Percentiles rank a stretch among this genome's conserved stretches.
These are phyloP conservation scores for Funneliformis mosseae DNA, from an alignment of 192 early-diverging fungal genomes.

Conservation along the genomic window DNA sequence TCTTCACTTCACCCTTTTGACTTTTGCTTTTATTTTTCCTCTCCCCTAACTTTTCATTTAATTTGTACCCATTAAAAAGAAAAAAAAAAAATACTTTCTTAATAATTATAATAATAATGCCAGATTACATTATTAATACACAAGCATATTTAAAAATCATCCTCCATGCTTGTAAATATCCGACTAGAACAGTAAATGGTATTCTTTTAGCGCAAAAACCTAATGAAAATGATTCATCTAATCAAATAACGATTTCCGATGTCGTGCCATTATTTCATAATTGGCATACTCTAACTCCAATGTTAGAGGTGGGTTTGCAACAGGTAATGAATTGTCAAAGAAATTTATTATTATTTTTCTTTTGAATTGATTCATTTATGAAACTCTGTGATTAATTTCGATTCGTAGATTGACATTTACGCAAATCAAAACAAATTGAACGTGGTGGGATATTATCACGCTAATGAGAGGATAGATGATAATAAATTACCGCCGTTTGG, in stretches of 20 bases:
- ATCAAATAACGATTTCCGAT: constrained; percentile 53
- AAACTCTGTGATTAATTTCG: background rate
- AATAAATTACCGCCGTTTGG: constrained; percentile 47
- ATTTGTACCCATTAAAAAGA: background rate
- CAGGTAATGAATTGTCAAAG: constrained; percentile 53
- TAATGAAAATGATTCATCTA: background rate
- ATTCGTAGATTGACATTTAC: constrained; percentile 59
- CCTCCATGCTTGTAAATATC: constrained; percentile 84
- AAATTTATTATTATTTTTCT: constrained; percentile 17
- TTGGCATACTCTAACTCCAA: constrained; percentile 76
- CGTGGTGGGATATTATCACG: constrained; percentile 68
- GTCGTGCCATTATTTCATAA: constrained; percentile 86
- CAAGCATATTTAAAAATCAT: constrained; percentile 76
- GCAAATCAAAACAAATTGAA: constrained; percentile 47
- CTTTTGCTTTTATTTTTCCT: background rate
- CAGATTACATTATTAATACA: constrained; percentile 6
- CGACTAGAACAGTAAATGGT: constrained; percentile 75
- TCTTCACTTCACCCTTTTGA: too few relatives aligned
- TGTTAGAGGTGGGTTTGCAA: constrained; percentile 83
- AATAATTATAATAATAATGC: background rate
- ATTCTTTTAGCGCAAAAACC: constrained; percentile 62
- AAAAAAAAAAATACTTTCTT: background rate
- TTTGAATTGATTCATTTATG: constrained; percentile 22
- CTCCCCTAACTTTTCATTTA: too few relatives aligned
- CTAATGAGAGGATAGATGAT: constrained; percentile 53